Evolutionary conservation across 1,284 basidiomycete species (phyloP).

Genomic region (Malassezia yamatoensis): DNA sequence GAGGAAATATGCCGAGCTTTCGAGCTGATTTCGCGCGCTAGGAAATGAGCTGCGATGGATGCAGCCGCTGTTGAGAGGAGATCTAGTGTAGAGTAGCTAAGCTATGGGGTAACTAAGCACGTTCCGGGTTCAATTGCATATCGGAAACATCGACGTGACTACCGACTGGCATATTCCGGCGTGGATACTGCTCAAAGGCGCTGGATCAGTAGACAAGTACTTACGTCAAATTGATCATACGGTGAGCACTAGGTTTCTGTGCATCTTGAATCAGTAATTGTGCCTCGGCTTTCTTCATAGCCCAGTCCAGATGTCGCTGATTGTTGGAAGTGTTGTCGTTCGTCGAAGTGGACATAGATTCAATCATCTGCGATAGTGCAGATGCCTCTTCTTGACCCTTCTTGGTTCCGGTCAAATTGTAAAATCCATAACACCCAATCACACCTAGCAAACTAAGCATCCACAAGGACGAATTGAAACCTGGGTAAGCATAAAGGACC

Average conservation of each 20-base stretch:
- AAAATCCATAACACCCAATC: neutral
- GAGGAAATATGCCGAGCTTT: too few relatives aligned
- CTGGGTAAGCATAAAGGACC: neutral
- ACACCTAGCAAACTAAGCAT: neutral
- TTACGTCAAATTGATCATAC: slow-evolving; percentile 11
- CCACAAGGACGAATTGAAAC: slow-evolving; percentile 17
- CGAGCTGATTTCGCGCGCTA: too few relatives aligned
- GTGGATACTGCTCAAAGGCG: slow-evolving; percentile 15
- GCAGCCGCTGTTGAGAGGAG: too few relatives aligned
- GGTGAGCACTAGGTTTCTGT: slow-evolving; percentile 14
- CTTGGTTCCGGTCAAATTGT: neutral
- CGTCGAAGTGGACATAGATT: neutral
- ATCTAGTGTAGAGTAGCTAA: too few relatives aligned
- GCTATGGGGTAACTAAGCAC: slow-evolving; percentile 2
- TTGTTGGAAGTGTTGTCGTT: slow-evolving; percentile 5
- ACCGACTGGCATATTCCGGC: slow-evolving; percentile 11
- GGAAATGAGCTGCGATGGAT: too few relatives aligned
- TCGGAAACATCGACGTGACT: slow-evolving; percentile 8
- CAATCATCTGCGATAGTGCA: slow-evolving; percentile 5
- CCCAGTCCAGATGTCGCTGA: slow-evolving; percentile 14
- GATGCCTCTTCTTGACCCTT: slow-evolving; percentile 1
- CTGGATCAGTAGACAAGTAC: slow-evolving; percentile 9
- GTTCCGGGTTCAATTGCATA: slow-evolving; percentile 14
- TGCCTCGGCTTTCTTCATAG: slow-evolving; percentile 14
- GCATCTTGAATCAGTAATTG: slow-evolving; percentile 18